Conservation (phyloP, 2,329 filamentous ascomycete genomes). For the Chaetomiaceae sp. region DNA sequence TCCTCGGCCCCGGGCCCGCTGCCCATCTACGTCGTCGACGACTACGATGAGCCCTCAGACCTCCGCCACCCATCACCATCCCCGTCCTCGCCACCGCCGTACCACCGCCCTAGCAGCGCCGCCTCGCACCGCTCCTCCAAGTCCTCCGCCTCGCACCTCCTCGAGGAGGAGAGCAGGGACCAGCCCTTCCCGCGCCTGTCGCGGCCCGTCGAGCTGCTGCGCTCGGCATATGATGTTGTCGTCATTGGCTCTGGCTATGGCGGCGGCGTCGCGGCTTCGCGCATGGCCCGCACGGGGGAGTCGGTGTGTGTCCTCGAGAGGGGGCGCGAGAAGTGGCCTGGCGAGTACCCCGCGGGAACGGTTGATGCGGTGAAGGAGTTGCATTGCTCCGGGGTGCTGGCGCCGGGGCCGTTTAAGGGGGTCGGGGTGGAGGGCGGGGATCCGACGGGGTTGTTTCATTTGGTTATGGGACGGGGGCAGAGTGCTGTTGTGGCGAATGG, state of each 20-base stretch:
- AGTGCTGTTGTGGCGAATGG: conserved; percentile 57
- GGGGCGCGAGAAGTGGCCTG: conserved; percentile 60
- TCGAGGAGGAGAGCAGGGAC: conserved; percentile 21
- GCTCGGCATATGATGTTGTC: conserved; percentile 55
- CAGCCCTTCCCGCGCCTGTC: conserved; percentile 47
- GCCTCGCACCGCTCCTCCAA: too few relatives aligned
- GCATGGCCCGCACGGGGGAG: conserved; percentile 55
- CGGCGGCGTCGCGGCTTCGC: conserved; percentile 57
- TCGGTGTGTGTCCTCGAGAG: conserved; percentile 59
- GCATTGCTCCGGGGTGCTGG: conserved; percentile 50
- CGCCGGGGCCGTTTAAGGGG: conserved; percentile 36
- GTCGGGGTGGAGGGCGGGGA: conserved; percentile 43
- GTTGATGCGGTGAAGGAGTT: conserved; percentile 44
- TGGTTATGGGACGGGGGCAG: conserved; percentile 57
- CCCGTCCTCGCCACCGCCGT: conserved; percentile 26
- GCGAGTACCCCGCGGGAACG: conserved; percentile 52
- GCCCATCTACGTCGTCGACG: conserved; percentile 26
- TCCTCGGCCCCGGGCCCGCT: conserved; percentile 24
- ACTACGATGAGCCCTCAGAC: too few relatives aligned
- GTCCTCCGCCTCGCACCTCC: conserved; percentile 18
- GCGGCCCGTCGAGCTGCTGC: conserved; percentile 51
- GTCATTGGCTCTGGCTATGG: conserved; percentile 66
- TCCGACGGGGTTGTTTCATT: conserved; percentile 56
- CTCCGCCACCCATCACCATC: neutral
- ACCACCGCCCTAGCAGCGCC: conserved; percentile 27